Conservation (phyloP, 169 alveolate species). For the Cryptosporidium sp. region DNA sequence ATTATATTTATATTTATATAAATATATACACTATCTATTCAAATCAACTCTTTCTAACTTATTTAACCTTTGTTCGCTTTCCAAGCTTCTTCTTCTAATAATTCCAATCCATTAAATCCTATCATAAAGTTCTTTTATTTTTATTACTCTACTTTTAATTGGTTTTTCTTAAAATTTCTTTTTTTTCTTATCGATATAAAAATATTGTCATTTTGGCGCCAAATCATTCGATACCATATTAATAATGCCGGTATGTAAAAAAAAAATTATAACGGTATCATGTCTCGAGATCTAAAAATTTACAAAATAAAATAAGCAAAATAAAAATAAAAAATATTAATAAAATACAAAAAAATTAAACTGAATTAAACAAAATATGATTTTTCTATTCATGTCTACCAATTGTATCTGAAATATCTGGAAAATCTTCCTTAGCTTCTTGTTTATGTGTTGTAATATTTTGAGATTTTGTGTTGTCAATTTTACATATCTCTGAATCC, state of each 20-base stretch:
- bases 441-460: background rate
- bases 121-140: background rate
- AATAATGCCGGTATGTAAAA: conserved; percentile 3
- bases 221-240: background rate
- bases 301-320: too few relatives aligned
- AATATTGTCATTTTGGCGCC: background rate
- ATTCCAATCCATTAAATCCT: background rate
- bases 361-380: too few relatives aligned
- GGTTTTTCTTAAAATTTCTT: background rate
- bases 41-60: too few relatives aligned
- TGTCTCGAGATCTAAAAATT: background rate
- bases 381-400: background rate
- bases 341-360: too few relatives aligned
- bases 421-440: background rate
- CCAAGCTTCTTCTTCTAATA: background rate
- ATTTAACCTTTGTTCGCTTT: background rate
- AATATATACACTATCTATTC: too few relatives aligned
- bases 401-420: background rate
- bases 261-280: background rate
- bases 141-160: background rate
- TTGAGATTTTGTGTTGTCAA: background rate
- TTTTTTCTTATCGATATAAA: background rate
- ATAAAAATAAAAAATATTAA: too few relatives aligned
- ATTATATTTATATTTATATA: too few relatives aligned
- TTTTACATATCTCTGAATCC: background rate